Conservation (phyloP, 371 early-diverging fungal genomes). For the Haplosporangium sp. region DNA sequence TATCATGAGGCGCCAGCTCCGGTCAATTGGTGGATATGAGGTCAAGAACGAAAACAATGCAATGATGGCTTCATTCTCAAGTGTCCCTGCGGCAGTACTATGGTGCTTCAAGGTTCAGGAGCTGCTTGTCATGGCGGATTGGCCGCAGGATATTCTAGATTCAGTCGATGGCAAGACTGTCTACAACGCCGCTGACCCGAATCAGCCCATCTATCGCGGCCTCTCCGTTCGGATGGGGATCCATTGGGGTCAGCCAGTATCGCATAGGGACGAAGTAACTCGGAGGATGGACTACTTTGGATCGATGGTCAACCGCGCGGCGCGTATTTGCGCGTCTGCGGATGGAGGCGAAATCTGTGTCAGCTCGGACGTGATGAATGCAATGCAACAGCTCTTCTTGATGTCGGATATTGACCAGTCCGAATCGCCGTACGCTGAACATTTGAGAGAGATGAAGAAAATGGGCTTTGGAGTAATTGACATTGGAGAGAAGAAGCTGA, state of each 20-base stretch:
- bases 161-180: conserved; percentile 84
- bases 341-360: conserved; percentile 94
- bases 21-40: conserved; percentile 93
- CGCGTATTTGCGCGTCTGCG: conserved; percentile 88
- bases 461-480: conserved; percentile 79
- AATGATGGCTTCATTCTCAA: conserved; percentile 94
- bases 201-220: conserved; percentile 84
- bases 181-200: conserved; percentile 60
- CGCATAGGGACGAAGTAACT: conserved; percentile 91
- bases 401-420: conserved; percentile 45
- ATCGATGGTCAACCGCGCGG: conserved; percentile 91
- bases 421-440: conserved; percentile 42
- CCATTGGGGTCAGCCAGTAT: conserved; percentile 92
- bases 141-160: conserved; percentile 92
- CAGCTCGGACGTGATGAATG: conserved; percentile 71
- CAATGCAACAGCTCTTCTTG: conserved; percentile 58
- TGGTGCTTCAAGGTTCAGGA: conserved; percentile 94
- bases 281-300: conserved; percentile 97
- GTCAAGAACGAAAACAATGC: conserved; percentile 98
- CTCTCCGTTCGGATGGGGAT: conserved; percentile 96
- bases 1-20: conserved; percentile 86
- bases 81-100: conserved; percentile 84
- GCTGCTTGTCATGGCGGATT: conserved; percentile 85
- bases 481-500: conserved; percentile 85
- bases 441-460: conserved; percentile 64